Percentiles rank a stretch among this genome's conserved stretches.
phyloP scores from a whole-genome alignment of 164 flowering plant species.

The Macadamia tetraphylla region DNA sequence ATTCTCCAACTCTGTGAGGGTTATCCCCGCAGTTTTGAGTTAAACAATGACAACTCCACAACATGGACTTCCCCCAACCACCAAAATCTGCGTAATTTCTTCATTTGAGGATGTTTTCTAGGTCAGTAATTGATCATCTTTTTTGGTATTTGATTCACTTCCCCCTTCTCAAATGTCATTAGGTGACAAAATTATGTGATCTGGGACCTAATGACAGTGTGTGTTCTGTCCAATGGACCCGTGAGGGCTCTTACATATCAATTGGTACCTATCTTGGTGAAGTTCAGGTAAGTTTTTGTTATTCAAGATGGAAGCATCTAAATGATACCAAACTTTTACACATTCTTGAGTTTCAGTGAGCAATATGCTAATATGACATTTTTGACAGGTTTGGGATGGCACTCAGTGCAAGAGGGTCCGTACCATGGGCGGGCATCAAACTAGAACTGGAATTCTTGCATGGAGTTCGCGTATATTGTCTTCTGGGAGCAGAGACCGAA shows the following conservation, averaged over 20 bases:
- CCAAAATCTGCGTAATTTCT: background rate
- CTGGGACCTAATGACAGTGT: conserved; percentile 86
- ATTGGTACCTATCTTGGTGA: conserved; percentile 88
- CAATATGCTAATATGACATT: background rate
- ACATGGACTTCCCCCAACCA: background rate
- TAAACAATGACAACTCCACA: background rate
- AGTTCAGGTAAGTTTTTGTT: conserved; percentile 61
- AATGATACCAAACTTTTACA: background rate
- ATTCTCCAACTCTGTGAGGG: background rate
- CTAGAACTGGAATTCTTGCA: conserved; percentile 89
- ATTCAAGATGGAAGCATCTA: background rate
- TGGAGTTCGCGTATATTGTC: conserved; percentile 88
- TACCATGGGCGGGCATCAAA: conserved; percentile 91
- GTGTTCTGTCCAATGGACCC: conserved; percentile 92
- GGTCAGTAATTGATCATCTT: background rate
- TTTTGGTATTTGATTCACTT: background rate
- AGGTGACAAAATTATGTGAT: conserved; percentile 97
- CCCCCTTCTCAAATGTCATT: background rate
- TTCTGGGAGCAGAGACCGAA: conserved; percentile 95
- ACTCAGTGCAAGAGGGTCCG: conserved; percentile 81
- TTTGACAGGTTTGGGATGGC: conserved; percentile 82
- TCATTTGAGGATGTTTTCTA: background rate
- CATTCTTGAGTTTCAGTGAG: background rate
- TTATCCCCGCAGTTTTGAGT: too few species aligned
- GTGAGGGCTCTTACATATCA: conserved; percentile 91